Conservation (phyloP, 257 asterid genomes). For the Primulina huaijiensis region DNA sequence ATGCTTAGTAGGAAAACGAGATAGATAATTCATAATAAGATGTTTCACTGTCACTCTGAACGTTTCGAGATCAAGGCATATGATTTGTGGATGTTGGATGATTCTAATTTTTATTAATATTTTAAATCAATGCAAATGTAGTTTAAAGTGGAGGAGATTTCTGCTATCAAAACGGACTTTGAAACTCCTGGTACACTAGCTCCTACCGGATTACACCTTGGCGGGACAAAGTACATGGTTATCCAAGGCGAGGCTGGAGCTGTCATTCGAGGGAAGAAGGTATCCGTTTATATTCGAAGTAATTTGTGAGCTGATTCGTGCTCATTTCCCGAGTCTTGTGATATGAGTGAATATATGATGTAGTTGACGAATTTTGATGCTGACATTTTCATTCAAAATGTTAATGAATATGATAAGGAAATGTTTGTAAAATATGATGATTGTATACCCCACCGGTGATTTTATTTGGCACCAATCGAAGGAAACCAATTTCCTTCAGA, state of each 20-base stretch:
- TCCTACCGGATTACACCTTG: slow-evolving; percentile 67
- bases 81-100: slow-evolving; percentile 3
- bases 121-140: slow-evolving; percentile 24
- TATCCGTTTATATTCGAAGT: slow-evolving; percentile 11
- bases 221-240: slow-evolving; percentile 74
- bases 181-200: slow-evolving; percentile 62
- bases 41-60: not conserved
- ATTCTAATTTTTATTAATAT: not conserved
- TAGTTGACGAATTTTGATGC: not conserved
- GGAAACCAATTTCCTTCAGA: not conserved
- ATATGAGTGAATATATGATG: not conserved
- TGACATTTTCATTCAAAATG: not conserved
- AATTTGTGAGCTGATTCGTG: not conserved
- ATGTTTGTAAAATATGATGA: not conserved
- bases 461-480: not conserved
- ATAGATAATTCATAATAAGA: not conserved
- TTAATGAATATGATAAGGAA: not conserved
- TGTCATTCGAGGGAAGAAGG: slow-evolving; percentile 86
- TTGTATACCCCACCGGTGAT: not conserved
- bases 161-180: slow-evolving; percentile 52
- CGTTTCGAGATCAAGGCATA: not conserved
- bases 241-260: slow-evolving; percentile 67
- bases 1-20: too few species aligned
- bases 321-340: not conserved
- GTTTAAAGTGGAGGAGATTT: slow-evolving; percentile 60